phyloP scores from a whole-genome alignment of 2,329 filamentous ascomycete species.

The Xylariaceae sp. region DNA sequence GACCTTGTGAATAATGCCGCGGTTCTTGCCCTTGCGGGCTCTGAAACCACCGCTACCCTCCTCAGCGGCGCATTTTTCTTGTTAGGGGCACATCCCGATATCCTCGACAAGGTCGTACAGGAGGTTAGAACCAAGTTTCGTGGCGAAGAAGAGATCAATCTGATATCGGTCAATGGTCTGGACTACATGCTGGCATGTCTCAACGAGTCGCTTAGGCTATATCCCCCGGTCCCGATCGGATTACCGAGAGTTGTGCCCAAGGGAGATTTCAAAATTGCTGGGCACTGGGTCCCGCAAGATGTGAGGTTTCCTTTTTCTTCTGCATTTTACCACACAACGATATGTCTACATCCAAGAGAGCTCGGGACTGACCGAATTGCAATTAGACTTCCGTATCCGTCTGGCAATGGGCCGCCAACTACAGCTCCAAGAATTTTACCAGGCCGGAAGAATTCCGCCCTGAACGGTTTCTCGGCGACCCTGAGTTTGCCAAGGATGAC shows the following conservation, averaged over 20 bases:
- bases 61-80: constrained; percentile 39
- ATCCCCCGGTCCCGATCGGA: constrained; percentile 42
- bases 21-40: constrained; percentile 14
- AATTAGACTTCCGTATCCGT: constrained; percentile 44
- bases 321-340: not conserved
- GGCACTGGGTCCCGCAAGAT: constrained; percentile 35
- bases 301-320: constrained; percentile 19
- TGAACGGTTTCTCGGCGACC: constrained; percentile 45
- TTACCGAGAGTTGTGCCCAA: constrained; percentile 33
- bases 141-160: constrained; percentile 40
- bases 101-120: constrained; percentile 41
- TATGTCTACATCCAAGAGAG: not conserved
- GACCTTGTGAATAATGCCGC: constrained; percentile 7
- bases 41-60: constrained; percentile 20
- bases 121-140: constrained; percentile 50
- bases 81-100: constrained; percentile 43
- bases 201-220: constrained; percentile 51
- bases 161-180: constrained; percentile 37
- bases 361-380: too few relatives aligned
- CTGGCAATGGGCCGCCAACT: constrained; percentile 46
- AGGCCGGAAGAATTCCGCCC: constrained; percentile 48
- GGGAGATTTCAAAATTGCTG: constrained; percentile 35
- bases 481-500: constrained; percentile 41
- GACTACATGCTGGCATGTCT: constrained; percentile 51
- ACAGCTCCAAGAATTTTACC: constrained; percentile 44